Evolutionary conservation across 1,284 basidiomycete genomes (phyloP).

Genomic region (Boletus smithii): DNA sequence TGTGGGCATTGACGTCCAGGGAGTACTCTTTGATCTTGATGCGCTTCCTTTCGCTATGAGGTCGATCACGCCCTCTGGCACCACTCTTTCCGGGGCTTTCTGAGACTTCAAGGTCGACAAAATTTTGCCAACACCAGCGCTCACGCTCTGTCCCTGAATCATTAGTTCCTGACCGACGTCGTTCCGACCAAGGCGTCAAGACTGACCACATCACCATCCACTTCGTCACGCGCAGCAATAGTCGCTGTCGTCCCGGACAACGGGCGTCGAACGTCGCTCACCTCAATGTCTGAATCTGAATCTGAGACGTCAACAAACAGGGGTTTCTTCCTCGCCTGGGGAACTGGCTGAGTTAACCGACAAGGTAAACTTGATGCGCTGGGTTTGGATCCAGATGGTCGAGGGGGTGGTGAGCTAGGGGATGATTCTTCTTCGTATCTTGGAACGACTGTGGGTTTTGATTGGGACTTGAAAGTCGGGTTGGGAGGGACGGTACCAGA

Average conservation of each 20-base stretch:
- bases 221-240: neutral
- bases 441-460: neutral
- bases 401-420: slow-evolving; percentile 7
- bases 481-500: neutral
- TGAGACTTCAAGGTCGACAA: neutral
- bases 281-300: slow-evolving; percentile 22
- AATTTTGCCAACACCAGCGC: neutral
- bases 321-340: slow-evolving; percentile 13
- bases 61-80: slow-evolving; percentile 1
- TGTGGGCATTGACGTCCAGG: neutral
- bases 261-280: slow-evolving; percentile 13
- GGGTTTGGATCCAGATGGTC: neutral
- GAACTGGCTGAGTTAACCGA: neutral
- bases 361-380: no score
- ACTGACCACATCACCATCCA: slow-evolving; percentile 12
- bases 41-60: slow-evolving; percentile 1
- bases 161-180: slow-evolving; percentile 5
- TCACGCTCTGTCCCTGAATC: slow-evolving; percentile 5
- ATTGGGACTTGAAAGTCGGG: neutral
- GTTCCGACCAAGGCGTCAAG: neutral
- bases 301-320: slow-evolving; percentile 29
- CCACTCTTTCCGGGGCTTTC: neutral
- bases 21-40: neutral
- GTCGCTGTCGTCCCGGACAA: neutral
- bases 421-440: slow-evolving; percentile 16